Percentiles rank a stretch among this genome's conserved stretches.
These are phyloP conservation scores for Dendryphion nanum DNA, from an alignment of 2,329 filamentous ascomycete species.

Conservation along the genomic window DNA sequence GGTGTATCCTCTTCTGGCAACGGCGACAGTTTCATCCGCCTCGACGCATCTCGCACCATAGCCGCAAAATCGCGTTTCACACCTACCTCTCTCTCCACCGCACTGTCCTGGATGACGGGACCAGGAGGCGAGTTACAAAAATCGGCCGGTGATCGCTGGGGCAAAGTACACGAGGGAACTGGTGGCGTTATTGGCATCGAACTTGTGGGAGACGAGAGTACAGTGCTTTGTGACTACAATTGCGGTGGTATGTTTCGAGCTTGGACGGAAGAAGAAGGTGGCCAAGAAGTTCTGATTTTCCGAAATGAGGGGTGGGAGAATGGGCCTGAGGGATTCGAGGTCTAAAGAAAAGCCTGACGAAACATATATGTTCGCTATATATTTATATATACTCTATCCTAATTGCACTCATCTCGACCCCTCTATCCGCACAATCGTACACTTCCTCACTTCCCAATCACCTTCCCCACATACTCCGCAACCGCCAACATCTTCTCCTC, in stretches of 20 bases:
- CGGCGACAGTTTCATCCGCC: slow-evolving; percentile 80
- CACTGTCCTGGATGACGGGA: slow-evolving; percentile 66
- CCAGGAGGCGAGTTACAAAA: slow-evolving; percentile 69
- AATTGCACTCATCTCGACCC: too few relatives aligned
- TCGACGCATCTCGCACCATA: slow-evolving; percentile 68
- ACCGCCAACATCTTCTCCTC: slow-evolving; percentile 42
- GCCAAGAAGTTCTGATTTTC: slow-evolving; percentile 59
- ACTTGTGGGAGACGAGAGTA: slow-evolving; percentile 50
- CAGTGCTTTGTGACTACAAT: slow-evolving; percentile 76
- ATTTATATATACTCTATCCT: too few relatives aligned
- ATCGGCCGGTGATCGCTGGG: slow-evolving; percentile 73
- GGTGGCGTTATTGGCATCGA: slow-evolving; percentile 86
- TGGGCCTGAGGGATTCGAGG: slow-evolving; percentile 9
- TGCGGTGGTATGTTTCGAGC: slow-evolving; percentile 86
- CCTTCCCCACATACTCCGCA: slow-evolving; percentile 28
- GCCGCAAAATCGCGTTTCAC: slow-evolving; percentile 70
- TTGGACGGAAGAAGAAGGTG: slow-evolving; percentile 65
- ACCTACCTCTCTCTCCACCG: slow-evolving; percentile 51
- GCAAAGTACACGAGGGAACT: slow-evolving; percentile 71
- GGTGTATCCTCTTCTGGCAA: slow-evolving; percentile 81
- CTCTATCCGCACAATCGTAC: too few relatives aligned
- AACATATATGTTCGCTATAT: too few relatives aligned
- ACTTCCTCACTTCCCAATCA: slow-evolving; percentile 23
- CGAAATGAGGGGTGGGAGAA: slow-evolving; percentile 41
- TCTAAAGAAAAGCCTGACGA: too few relatives aligned